These are phyloP conservation scores for Primulina eburnea DNA, from an alignment of 257 asterid genomes.

Conservation along the genomic window DNA sequence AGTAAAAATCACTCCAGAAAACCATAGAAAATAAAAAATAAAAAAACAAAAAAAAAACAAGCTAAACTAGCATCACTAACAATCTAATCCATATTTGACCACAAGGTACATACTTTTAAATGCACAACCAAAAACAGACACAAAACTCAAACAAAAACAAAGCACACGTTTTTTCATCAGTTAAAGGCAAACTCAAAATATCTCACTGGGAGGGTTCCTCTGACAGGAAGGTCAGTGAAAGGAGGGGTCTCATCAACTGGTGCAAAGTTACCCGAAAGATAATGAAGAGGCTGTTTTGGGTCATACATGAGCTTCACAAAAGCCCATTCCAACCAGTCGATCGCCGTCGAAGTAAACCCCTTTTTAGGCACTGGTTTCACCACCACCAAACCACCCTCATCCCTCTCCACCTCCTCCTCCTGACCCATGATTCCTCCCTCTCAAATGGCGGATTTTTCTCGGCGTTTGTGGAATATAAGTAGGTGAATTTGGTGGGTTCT, in stretches of 20 bases:
- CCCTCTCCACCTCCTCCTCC: constrained; percentile 35
- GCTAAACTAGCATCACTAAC: not conserved
- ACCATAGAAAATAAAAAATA: not conserved
- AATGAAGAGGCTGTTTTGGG: constrained; percentile 61
- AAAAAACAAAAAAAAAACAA: no score
- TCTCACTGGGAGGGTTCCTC: constrained; percentile 83
- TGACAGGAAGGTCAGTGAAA: constrained; percentile 53
- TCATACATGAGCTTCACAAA: constrained; percentile 70
- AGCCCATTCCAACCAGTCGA: constrained; percentile 76
- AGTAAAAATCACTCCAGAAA: not conserved
- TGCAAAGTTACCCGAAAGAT: constrained; percentile 72
- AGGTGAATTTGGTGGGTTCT: no score
- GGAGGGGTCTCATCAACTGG: constrained; percentile 95
- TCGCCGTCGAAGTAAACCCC: constrained; percentile 59
- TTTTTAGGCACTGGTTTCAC: constrained; percentile 72
- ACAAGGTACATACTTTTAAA: no score
- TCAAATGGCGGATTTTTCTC: not conserved
- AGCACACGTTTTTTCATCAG: no score
- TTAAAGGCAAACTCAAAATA: no score
- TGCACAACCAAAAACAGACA: no score
- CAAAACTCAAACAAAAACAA: no score
- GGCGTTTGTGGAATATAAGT: not conserved
- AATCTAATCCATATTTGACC: no score
- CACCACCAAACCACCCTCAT: constrained; percentile 42
- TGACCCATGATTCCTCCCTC: constrained; percentile 35